Base-by-base conservation (phyloP, 257 asterid species). In the Lantana camara region DNA sequence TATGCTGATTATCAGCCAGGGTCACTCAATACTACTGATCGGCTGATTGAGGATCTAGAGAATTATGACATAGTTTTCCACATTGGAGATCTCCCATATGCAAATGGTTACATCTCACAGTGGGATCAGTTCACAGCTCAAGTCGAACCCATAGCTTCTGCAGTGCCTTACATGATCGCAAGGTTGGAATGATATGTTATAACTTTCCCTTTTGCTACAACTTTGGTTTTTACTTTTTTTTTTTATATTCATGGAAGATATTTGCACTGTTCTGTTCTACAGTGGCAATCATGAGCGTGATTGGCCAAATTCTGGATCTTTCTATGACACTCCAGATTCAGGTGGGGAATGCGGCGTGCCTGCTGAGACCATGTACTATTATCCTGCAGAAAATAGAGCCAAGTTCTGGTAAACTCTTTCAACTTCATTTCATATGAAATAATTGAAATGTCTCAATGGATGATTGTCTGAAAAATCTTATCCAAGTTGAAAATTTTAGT, bases 71-170 rank as follows among this genome's bases (percentile, higher is more conserved):
- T 83, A 40, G 86, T 85, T 59, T 79, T 85, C 69, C 92, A 82
- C 45, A 82, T 82, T 7, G 89, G 89, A 68, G 92, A 85, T 69
- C 50, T 85, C 58, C 9, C 83, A 1, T 85, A 85, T 53, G 80
- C 89, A 7, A 85, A 85, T 42, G 92, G 92, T 52, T 85, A 85
- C 54, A 70, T 85, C 73, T 85, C 92, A 40, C 89, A 82, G 37
- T 92, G 98, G 98, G 98, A 92, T 67, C 97, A 92, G 56, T 92
- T 92, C 73, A 92, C 98, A 0, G 83, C 97, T 21, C 96, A 89
- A 72, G 85, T 87, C 64, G 95, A 81, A 62, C 94, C 94, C 56
- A 83, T 92, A 67, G 82, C 96, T 32, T 92, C 98, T 15, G 72
- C 82, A 1, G 84, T 80, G 57, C 86, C 98, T 7, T 92, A 85